Percentiles rank a stretch among this genome's conserved stretches.
Conservation (phyloP, 306 rosid genomes). For the Inga leiocalycina region DNA sequence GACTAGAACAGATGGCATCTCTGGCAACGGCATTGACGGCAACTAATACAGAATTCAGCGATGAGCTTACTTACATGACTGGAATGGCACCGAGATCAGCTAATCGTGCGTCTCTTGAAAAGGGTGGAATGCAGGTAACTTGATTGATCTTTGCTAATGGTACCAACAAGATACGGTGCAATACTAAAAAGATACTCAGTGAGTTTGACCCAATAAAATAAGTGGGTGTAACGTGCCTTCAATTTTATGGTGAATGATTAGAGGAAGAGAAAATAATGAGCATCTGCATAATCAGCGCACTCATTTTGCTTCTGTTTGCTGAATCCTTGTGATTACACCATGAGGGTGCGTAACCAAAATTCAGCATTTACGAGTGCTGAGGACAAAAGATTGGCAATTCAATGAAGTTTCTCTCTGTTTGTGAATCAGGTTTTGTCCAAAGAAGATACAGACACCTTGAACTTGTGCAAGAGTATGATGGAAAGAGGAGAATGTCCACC, state of each 20-base stretch:
- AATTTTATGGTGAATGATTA: neutral
- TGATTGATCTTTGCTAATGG: neutral
- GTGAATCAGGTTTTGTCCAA: constrained; percentile 65
- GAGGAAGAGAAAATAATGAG: neutral
- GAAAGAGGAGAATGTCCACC: constrained; percentile 95
- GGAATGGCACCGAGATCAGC: constrained; percentile 85
- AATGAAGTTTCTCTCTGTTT: constrained; percentile 1
- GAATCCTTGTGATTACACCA: neutral
- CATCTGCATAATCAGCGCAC: neutral
- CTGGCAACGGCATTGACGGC: constrained; percentile 86
- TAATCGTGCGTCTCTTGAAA: constrained; percentile 65
- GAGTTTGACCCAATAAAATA: neutral
- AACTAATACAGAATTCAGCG: constrained; percentile 68
- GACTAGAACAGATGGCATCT: constrained; percentile 88
- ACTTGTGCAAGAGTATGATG: constrained; percentile 79
- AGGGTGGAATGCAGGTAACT: constrained; percentile 91
- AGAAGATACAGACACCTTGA: constrained; percentile 76
- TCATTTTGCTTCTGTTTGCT: neutral
- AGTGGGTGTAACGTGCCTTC: neutral
- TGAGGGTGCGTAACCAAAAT: neutral
- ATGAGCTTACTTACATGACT: constrained; percentile 66
- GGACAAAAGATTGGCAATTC: constrained; percentile 1
- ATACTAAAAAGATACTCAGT: neutral
- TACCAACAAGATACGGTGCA: constrained; percentile 1
- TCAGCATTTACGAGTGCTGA: neutral